Conservation (phyloP, 2,329 filamentous ascomycete genomes). For the Gnomoniopsis smithogilvyi region DNA sequence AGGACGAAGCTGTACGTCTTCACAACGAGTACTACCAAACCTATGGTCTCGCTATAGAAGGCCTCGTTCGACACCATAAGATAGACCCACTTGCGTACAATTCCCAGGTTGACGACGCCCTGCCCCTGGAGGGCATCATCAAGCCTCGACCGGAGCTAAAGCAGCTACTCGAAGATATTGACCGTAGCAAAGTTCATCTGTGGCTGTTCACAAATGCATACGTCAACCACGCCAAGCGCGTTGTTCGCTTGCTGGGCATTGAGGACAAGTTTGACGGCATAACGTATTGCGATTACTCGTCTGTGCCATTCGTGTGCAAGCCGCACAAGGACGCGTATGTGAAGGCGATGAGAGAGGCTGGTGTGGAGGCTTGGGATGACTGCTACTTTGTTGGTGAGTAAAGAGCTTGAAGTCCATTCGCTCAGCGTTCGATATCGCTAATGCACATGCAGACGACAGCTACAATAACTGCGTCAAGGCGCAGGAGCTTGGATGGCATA, state of each 20-base stretch:
- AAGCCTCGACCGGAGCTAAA: constrained; percentile 73
- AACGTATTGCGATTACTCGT: constrained; percentile 87
- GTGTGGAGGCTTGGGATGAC: constrained; percentile 60
- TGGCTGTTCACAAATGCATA: constrained; percentile 99
- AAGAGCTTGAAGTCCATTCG: background rate
- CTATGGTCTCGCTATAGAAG: constrained; percentile 96
- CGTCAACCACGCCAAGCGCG: constrained; percentile 78
- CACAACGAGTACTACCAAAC: constrained; percentile 92
- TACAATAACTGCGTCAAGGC: constrained; percentile 76
- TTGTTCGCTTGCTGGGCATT: constrained; percentile 75
- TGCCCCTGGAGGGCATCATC: constrained; percentile 83
- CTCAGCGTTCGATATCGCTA: background rate
- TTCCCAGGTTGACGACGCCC: constrained; percentile 85
- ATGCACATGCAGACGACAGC: constrained; percentile 68
- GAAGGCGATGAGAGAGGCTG: constrained; percentile 86
- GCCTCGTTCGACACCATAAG: constrained; percentile 87
- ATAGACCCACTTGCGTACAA: constrained; percentile 97
- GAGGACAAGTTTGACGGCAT: constrained; percentile 92
- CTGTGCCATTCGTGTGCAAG: constrained; percentile 77
- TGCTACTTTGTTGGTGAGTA: constrained; percentile 90
- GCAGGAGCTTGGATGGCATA: constrained; percentile 78
- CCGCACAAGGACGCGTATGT: constrained; percentile 78
- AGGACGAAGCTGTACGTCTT: constrained; percentile 77
- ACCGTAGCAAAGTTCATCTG: constrained; percentile 75
- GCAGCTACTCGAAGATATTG: constrained; percentile 75